Evolutionary conservation across 495 filamentous ascomycete species (phyloP), one percentile per base, ranked within the genome.

Genomic region (Penicillium bovifimosum): DNA sequence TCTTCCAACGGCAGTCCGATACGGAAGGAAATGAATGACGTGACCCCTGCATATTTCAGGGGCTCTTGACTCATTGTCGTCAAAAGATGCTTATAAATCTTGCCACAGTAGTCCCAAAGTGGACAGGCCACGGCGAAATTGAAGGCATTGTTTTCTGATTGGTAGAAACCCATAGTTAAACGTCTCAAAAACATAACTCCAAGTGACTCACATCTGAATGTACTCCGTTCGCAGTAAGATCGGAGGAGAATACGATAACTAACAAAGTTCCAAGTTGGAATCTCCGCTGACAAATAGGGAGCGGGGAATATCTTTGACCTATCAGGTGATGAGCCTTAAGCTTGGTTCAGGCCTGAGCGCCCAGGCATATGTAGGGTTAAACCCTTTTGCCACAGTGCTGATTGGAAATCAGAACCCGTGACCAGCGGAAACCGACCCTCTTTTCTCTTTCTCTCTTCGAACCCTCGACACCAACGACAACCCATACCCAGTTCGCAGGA

Each of bases 381-480:
- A 71, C 70, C 65, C 66, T 54, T 66, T 71, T 65, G 70, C 72
- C 71, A 73, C 67, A 66, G 64, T 59, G 56, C 46, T 76, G 74
- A 68, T 76, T 75, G 68, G 72, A 77, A 76, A 77, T 75, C 74
- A 75, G 73, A 58, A 65, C 66, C 62, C 66, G 62, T 64, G 65
- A 66, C 55, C 58, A 53, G 52, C 20, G 20, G 57, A 58, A 55
- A 59, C 45, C 38, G 38, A 24, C 41, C 41, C 41, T 54, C 62
- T 61, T 67, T 67, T 65, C 61, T 66, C 67, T 70, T 45, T 66
- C 54, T 55, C 64, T 58, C 55, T 63, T 58, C 63, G 63, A 63
- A 53, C 61, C 61, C 61, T 67, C 67, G 68, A 67, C 66, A 69
- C 67, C 67, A 64, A 60, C 66, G 65, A 73, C 70, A 71, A 63